Base-by-base conservation (phyloP, 768 basidiomycete species). In the Daedaleopsis nitida region DNA sequence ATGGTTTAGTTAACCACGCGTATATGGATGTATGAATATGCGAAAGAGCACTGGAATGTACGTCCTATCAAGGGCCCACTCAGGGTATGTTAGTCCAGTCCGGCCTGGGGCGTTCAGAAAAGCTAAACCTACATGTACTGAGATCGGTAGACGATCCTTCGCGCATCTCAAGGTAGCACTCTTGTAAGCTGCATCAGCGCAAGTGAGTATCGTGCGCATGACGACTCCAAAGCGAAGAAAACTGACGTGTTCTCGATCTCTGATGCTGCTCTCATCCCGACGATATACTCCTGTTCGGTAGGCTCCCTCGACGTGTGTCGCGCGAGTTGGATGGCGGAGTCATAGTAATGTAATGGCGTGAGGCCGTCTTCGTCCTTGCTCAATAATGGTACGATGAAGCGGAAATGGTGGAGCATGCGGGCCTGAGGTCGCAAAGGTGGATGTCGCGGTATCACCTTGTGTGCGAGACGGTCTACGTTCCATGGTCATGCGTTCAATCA, bases 341-440 rank as follows among this genome's bases (percentile, higher is more conserved):
- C 91, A 68, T 89, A 92, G 66, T 87, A 87, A 71, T 91, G 88
- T 57, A 92, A 71, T 0, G 84, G 78, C 14, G 89, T 83, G 50
- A 89, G 72, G n/a, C 86, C 86, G 48, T 86, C 81, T 32, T 85
- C 84, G 61, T 89, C 85, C 58, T 72, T 74, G 70, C 76, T 44
- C 73, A 85, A 58, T 1, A 93, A 78, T 0, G 89, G 89, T 3
- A 83, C 73, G 38, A 93, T 81, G 74, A 88, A 91, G 45, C 91
- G 86, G 69, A 92, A 89, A 70, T 92, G 90, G 71, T 90, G 86
- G 51, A 88, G 77, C 87, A 92, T 87, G 64, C 90, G 86, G 5
- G 81, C 80, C 70, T 90, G 86, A 2, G 91, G 89, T 65, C 87
- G 87, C 67, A 89, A 72, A 17, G 75, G 67, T 13, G 91, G 92